phyloP scores from a whole-genome alignment of 805 yeast species.

The Yarrowia phangngaensis region DNA sequence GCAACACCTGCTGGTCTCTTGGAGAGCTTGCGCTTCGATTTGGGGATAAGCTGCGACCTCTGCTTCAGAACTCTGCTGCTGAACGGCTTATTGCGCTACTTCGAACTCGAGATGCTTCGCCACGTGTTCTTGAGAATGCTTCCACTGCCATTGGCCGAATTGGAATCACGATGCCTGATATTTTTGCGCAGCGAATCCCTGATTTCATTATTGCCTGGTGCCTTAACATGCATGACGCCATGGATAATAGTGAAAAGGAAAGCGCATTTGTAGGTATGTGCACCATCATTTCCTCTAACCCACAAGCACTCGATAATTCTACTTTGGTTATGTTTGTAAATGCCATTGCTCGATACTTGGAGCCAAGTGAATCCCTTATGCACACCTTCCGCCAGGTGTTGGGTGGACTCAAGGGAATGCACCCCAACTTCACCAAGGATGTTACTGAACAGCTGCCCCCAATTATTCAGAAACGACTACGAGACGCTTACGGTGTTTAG shows the following conservation, averaged over 20 bases:
- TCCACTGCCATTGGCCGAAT: constrained; percentile 87
- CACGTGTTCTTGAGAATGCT: constrained; percentile 75
- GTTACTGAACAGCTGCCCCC: constrained; percentile 31
- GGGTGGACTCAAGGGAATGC: constrained; percentile 29
- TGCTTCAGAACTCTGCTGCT: constrained; percentile 56
- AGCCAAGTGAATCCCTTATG: constrained; percentile 29
- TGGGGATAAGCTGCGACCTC: constrained; percentile 43
- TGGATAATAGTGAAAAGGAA: constrained; percentile 84
- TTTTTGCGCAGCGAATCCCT: constrained; percentile 55
- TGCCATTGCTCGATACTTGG: constrained; percentile 46
- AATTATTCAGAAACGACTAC: constrained; percentile 33
- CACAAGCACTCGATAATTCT: constrained; percentile 53
- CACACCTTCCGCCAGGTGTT: constrained; percentile 23
- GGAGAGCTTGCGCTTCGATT: constrained; percentile 78
- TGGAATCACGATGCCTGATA: constrained; percentile 60
- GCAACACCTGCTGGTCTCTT: constrained; percentile 89
- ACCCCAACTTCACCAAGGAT: constrained; percentile 31
- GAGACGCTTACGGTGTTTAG: constrained; percentile 29
- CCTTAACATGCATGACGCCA: constrained; percentile 57
- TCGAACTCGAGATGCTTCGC: constrained; percentile 45
- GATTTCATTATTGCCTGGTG: constrained; percentile 69
- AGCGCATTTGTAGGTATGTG: constrained; percentile 83
- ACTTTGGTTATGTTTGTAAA: constrained; percentile 53
- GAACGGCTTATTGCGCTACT: constrained; percentile 47
- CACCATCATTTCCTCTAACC: constrained; percentile 60